phyloP scores from a whole-genome alignment of 805 yeast species.

The Debaryomyces castellii region DNA sequence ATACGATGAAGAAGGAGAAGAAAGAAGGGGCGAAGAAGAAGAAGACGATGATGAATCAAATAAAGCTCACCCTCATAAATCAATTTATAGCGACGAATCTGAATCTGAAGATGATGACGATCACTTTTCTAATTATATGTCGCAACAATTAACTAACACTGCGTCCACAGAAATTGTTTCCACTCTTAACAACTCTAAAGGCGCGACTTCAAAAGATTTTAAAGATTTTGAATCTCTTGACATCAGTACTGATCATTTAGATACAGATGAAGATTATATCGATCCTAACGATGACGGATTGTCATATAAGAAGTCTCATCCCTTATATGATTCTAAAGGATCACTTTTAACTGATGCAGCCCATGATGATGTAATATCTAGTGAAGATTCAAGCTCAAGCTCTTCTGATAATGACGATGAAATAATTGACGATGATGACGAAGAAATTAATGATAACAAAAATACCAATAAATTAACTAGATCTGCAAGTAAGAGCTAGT shows the following conservation, averaged over 20 bases:
- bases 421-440: conserved; percentile 17
- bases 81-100: conserved; percentile 29
- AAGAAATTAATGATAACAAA: conserved; percentile 14
- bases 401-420: conserved; percentile 33
- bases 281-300: conserved; percentile 84
- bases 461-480: conserved; percentile 32
- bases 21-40: conserved; percentile 18
- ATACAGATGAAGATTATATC: conserved; percentile 60
- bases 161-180: conserved; percentile 35
- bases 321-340: conserved; percentile 52
- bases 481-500: conserved; percentile 40
- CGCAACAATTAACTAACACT: conserved; percentile 66
- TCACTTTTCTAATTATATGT: conserved; percentile 71
- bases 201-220: conserved; percentile 14
- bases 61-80: conserved; percentile 1
- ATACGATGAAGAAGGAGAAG: conserved; percentile 23
- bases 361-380: conserved; percentile 21
- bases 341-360: conserved; percentile 13
- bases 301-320: conserved; percentile 65
- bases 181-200: conserved; percentile 48
- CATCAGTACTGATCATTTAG: conserved; percentile 13
- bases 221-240: conserved; percentile 20
- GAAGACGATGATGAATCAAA: conserved; percentile 17
- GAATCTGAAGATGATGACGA: conserved; percentile 46
- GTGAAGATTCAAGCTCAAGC: conserved; percentile 32